Conservation (phyloP, 1,284 basidiomycete species). For the Chalciporus sp. region DNA sequence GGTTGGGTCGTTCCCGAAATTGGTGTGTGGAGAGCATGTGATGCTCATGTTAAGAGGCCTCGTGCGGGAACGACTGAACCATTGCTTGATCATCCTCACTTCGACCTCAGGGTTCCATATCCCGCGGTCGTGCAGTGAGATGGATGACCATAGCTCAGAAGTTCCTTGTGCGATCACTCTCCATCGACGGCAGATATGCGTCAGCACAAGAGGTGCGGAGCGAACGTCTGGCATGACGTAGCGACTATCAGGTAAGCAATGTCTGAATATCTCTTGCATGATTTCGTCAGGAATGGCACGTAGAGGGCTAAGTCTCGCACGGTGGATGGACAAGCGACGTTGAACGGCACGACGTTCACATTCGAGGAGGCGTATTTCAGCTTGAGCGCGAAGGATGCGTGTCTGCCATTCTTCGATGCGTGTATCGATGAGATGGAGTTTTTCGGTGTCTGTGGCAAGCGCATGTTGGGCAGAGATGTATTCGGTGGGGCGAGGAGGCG, state of each 20-base stretch:
- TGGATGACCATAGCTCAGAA: constrained; percentile 34
- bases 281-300: constrained; percentile 33
- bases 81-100: constrained; percentile 25
- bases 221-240: constrained; percentile 24
- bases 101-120: constrained; percentile 32
- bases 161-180: constrained; percentile 27
- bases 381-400: constrained; percentile 18
- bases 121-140: constrained; percentile 29
- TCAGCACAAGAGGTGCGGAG: constrained; percentile 31
- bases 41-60: constrained; percentile 30
- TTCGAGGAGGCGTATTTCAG: constrained; percentile 22
- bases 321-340: constrained; percentile 24
- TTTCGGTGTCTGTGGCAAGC: constrained; percentile 15
- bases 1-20: constrained; percentile 18
- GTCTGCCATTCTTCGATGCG: constrained; percentile 19
- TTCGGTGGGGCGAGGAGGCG: constrained; percentile 21
- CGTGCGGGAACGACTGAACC: constrained; percentile 22
- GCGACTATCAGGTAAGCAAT: constrained; percentile 25
- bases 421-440: constrained; percentile 17
- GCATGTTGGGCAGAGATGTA: constrained; percentile 15
- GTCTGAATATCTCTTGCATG: constrained; percentile 34
- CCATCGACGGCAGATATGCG: constrained; percentile 36
- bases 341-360: constrained; percentile 17
- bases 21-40: constrained; percentile 20
- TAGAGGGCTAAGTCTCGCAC: constrained; percentile 29